Conservation (phyloP, 2,329 filamentous ascomycete species). For the Fusarium pilosicola region DNA sequence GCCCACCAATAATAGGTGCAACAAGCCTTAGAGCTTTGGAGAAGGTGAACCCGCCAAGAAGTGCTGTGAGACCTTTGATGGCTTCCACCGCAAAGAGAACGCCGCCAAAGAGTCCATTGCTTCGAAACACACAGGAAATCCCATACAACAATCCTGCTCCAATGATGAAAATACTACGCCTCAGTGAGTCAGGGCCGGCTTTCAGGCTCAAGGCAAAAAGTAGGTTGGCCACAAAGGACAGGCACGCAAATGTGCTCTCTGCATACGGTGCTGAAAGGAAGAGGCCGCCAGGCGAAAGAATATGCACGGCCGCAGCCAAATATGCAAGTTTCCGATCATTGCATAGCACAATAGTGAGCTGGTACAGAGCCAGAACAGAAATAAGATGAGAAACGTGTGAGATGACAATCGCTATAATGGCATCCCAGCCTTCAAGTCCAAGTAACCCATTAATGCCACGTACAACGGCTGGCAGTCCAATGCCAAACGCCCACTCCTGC, state of each 20-base stretch:
- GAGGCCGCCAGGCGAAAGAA: constrained; percentile 86
- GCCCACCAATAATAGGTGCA: constrained; percentile 72
- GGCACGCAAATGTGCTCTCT: constrained; percentile 80
- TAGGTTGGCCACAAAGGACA: constrained; percentile 79
- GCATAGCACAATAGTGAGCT: constrained; percentile 69
- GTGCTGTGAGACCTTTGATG: constrained; percentile 50
- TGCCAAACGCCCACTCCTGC: constrained; percentile 86
- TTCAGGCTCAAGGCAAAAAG: constrained; percentile 67
- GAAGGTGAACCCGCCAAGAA: constrained; percentile 43
- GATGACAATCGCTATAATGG: constrained; percentile 70
- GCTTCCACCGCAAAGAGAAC: constrained; percentile 75
- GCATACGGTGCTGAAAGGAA: constrained; percentile 90
- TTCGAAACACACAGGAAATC: constrained; percentile 77
- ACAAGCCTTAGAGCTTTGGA: constrained; percentile 62
- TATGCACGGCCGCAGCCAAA: constrained; percentile 76
- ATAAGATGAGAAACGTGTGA: constrained; percentile 80
- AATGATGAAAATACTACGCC: constrained; percentile 64
- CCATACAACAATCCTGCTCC: constrained; percentile 76
- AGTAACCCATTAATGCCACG: constrained; percentile 44
- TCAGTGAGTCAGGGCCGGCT: constrained; percentile 38
- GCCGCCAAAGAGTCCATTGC: constrained; percentile 88
- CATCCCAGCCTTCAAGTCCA: constrained; percentile 46
- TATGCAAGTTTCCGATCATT: constrained; percentile 67
- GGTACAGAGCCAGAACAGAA: constrained; percentile 77
- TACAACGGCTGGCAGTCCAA: constrained; percentile 57